Base-by-base conservation (phyloP, 1,139 yeast genomes). In the Saccharomyces pastorianus region DNA sequence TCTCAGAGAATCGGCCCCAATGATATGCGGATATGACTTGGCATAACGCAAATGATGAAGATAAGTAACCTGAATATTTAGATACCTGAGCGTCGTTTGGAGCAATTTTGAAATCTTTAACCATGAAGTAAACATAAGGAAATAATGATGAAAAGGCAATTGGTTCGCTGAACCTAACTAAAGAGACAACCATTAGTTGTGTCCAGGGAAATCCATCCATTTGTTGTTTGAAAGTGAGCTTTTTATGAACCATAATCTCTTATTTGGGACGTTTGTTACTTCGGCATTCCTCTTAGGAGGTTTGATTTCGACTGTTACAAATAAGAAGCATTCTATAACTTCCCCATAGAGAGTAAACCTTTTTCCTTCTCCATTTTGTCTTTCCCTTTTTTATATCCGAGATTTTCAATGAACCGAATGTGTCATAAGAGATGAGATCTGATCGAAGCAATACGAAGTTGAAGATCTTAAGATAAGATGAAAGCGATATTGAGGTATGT, bases 61-160 rank as follows among this genome's bases (percentile, higher is more conserved):
- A 78, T 46, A 82, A 67, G 59, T 81, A 81, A 5, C 86, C 85
- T 4, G 84, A 79, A 64, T 81, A 83, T 52, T 74, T 73, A 1
- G 84, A 76, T 41, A 82, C 77, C 32, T 79, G 78, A 9, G 79
- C 76, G 55, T 81, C 79, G 23, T 76, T 76, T 32, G 76, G 73
- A 2, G 81, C 77, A 29, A 81, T 72, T 5, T 79, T 76, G 60
- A 82, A 81, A 57, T 80, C 82, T 61, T 80, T 69, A 34, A 83
- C 81, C 84, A 83, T 80, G 66, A 81, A 83, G 65, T 79, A 83
- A 27, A 83, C 76, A 63, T 83, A 83, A 2, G 88, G 87, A 65
- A 83, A 82, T 34, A 81, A 64, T 2, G 85, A 81, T 1, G 86
- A 80, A 70, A 82, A 82, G 1, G 86, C 79, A 34, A 83, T 74